Percentiles rank a stretch among this genome's conserved stretches.
phyloP scores from a whole-genome alignment of 2,329 filamentous ascomycete species.

The Truncatella angustata region DNA sequence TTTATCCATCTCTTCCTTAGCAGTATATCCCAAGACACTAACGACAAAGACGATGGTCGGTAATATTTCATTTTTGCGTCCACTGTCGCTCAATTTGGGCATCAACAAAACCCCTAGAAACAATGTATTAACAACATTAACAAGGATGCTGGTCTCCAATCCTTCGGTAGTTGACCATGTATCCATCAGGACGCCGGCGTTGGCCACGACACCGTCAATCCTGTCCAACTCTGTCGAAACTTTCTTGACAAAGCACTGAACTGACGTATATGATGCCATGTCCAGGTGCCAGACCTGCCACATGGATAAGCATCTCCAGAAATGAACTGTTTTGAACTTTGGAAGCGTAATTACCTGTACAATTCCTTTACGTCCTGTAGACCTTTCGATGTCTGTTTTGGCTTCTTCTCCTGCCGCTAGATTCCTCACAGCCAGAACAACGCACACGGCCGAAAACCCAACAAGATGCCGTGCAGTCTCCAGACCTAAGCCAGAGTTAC shows the following conservation, averaged over 20 bases:
- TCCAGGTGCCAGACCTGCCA: slow-evolving; percentile 8
- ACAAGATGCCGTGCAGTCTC: slow-evolving; percentile 8
- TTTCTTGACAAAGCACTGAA: slow-evolving; percentile 7
- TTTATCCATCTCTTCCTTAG: slow-evolving; percentile 12
- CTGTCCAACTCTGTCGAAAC: slow-evolving; percentile 7
- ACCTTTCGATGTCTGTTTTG: slow-evolving; percentile 8
- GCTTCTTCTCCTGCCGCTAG: slow-evolving; percentile 10
- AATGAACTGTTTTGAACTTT: neutral
- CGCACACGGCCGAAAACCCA: neutral
- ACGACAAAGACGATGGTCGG: slow-evolving; percentile 10
- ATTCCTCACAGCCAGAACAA: slow-evolving; percentile 10
- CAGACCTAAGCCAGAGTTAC: slow-evolving; percentile 5
- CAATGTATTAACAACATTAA: slow-evolving; percentile 3
- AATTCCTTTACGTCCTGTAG: slow-evolving; percentile 8
- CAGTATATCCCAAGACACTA: slow-evolving; percentile 12
- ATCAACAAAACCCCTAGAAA: slow-evolving; percentile 4
- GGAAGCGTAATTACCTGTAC: neutral
- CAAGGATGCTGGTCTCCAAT: neutral
- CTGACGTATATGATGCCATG: slow-evolving; percentile 5
- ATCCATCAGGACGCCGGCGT: slow-evolving; percentile 1
- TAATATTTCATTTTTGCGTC: neutral
- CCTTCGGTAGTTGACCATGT: neutral
- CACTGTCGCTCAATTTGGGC: neutral
- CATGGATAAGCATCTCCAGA: neutral
- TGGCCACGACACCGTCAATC: slow-evolving; percentile 8